Evolutionary conservation across 495 filamentous ascomycete species (phyloP).

Genomic region (Cetradonia linearis): DNA sequence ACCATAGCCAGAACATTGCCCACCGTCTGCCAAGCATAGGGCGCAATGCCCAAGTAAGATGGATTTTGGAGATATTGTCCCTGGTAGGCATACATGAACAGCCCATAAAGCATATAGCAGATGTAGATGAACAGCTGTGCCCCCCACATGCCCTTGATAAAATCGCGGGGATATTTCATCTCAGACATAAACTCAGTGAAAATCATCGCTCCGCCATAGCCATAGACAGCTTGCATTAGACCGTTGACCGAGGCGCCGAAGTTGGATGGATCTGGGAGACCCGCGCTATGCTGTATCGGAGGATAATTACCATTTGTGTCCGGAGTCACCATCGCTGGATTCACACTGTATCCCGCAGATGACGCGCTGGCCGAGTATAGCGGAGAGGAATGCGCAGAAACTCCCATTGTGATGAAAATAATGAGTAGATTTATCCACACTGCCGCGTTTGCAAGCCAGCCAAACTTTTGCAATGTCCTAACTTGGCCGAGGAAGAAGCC

Average conservation of each 20-base stretch:
- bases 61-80: constrained; percentile 47
- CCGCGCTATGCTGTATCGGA: constrained; percentile 10
- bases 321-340: constrained; percentile 13
- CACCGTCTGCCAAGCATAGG: constrained; percentile 44
- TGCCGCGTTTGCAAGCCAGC: constrained; percentile 49
- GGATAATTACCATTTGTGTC: constrained; percentile 11
- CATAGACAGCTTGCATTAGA: constrained; percentile 48
- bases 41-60: constrained; percentile 43
- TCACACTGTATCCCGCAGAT: constrained; percentile 27
- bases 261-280: constrained; percentile 14
- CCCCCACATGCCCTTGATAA: constrained; percentile 49
- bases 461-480: constrained; percentile 44
- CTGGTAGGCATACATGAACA: constrained; percentile 47
- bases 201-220: constrained; percentile 51
- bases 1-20: constrained; percentile 47
- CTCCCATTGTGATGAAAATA: constrained; percentile 38
- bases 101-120: constrained; percentile 46
- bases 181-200: constrained; percentile 60
- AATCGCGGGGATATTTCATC: constrained; percentile 53
- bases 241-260: constrained; percentile 37
- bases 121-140: constrained; percentile 49
- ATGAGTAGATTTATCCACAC: constrained; percentile 48
- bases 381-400: constrained; percentile 36
- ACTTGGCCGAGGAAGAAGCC: constrained; percentile 37
- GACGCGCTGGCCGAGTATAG: constrained; percentile 33